Conservation (phyloP, 169 alveolate species). For the Amoebophrya sp. region DNA sequence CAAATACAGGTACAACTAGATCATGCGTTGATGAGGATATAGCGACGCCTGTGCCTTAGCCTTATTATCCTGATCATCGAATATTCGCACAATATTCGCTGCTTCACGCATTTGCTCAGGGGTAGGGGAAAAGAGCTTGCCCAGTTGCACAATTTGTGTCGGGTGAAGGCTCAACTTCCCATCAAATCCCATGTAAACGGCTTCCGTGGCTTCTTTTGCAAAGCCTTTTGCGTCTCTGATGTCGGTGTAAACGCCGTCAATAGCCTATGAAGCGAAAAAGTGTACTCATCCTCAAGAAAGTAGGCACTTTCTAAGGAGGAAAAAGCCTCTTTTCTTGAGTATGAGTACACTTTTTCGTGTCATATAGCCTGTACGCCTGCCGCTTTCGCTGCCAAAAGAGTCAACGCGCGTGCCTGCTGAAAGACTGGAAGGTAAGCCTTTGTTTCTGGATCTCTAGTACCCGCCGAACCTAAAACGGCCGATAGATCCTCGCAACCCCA, state of each 20-base stretch:
- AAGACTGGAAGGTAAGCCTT: neutral
- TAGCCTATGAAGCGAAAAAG: too few relatives aligned
- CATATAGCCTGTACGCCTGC: neutral
- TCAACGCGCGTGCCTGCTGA: neutral
- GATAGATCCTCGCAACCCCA: slow-evolving; percentile 23
- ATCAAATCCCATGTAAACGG: slow-evolving; percentile 34
- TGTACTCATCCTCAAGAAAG: too few relatives aligned
- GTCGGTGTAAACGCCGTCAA: neutral
- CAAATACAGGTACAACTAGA: too few relatives aligned
- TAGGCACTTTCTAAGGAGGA: too few relatives aligned
- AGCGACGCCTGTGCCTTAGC: neutral
- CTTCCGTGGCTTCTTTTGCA: neutral
- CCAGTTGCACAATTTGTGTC: neutral
- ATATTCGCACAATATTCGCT: slow-evolving; percentile 18
- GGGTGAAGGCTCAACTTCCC: slow-evolving; percentile 44
- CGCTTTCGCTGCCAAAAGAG: neutral
- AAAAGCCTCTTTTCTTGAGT: too few relatives aligned
- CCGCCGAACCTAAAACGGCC: neutral
- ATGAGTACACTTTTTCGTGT: too few relatives aligned
- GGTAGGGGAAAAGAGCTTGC: neutral
- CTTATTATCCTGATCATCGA: neutral
- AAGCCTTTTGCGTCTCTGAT: neutral
- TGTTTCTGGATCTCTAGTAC: too few relatives aligned
- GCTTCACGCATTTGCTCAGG: slow-evolving; percentile 24
- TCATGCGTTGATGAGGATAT: neutral